A percentile compares a stretch with the other conserved stretches of the same genome.
These are phyloP conservation scores for Marchantia paleacea DNA, from an alignment of 225 moss, liverwort and hornwort species.

Conservation along the genomic window DNA sequence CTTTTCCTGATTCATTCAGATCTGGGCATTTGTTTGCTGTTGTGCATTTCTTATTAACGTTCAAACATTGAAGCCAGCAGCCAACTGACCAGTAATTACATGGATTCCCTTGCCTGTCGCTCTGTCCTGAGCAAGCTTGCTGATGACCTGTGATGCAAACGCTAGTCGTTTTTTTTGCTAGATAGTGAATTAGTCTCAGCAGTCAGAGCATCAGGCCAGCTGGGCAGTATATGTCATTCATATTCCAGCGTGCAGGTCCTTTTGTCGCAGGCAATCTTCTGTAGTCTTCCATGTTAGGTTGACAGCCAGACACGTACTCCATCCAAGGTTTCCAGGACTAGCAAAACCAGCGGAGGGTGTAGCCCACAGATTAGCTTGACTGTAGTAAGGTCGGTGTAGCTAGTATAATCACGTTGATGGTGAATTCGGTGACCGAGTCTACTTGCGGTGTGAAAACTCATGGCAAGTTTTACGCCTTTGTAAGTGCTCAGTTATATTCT, in stretches of 20 bases:
- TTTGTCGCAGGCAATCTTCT: slow-evolving; percentile 9
- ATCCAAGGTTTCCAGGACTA: background rate
- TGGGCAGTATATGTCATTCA: background rate
- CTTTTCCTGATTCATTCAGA: background rate
- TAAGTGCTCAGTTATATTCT: slow-evolving; percentile 11
- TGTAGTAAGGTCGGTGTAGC: background rate
- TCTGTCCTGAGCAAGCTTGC: background rate
- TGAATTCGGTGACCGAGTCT: background rate
- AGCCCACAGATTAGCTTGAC: slow-evolving; percentile 1
- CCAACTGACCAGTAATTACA: background rate
- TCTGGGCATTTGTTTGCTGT: slow-evolving; percentile 2
- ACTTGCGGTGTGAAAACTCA: background rate
- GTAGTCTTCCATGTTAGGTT: background rate
- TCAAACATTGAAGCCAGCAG: slow-evolving; percentile 8
- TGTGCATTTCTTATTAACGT: background rate
- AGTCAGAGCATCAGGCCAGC: background rate
- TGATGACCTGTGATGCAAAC: slow-evolving; percentile 2
- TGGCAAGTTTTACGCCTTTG: background rate
- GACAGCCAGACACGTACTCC: background rate
- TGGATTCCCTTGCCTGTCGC: background rate
- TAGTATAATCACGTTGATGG: background rate
- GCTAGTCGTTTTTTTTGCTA: slow-evolving; percentile 2
- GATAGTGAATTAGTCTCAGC: background rate
- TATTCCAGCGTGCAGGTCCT: background rate
- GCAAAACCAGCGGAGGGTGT: slow-evolving; percentile 4